Evolutionary conservation across 2,329 filamentous ascomycete species (phyloP), one percentile per base, ranked within the genome.

Genomic region (Hortaea werneckii): DNA sequence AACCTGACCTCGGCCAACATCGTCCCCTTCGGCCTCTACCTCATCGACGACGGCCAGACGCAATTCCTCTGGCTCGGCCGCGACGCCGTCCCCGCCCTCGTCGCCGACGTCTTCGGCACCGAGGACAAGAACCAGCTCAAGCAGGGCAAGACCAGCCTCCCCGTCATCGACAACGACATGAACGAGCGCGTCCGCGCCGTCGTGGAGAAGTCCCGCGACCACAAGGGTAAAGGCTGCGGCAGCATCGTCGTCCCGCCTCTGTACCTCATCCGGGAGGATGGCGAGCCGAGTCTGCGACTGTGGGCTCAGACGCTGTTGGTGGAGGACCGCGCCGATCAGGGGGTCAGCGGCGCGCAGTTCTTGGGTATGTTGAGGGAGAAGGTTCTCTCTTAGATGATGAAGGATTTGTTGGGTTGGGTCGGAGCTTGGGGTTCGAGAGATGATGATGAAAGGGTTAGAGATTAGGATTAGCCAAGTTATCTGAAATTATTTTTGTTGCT

Each of bases 51-150:
- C 60, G 89, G 89, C 2, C 90, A 95, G 67, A 95, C 87, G 5
- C 92, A 98, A 65, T 98, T 98, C 76, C 70, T 98, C 41, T 98
- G 92, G 92, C 77, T 96, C 13, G 92, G 92, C 10, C 82, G 89
- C 32, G 90, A 98, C 55, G 84, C 90, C 1, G 87, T 98, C 28
- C 87, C 88, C 1, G 87, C 94, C 61, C 76, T 98, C 29, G 73
- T 96, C 37, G 68, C 77, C 43, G 92, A 98, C 58, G 90, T 96
- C 5, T 98, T 98, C 64, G 90, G 88, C 26, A 76, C 92, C 8
- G 75, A 83, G 40, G 89, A 95, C 67, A 82, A 85, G 61, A 82
- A 80, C 35, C 83, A 87, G 61, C 73, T 98, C 50, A 88, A 87
- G 54, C 87, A 95, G 52, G 92, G 92, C 65, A 98, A 98, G 76